A percentile compares a stretch with the other conserved stretches of the same genome.
These are phyloP conservation scores for Agastache rugosa DNA, from an alignment of 257 asterid genomes.

Conservation along the genomic window DNA sequence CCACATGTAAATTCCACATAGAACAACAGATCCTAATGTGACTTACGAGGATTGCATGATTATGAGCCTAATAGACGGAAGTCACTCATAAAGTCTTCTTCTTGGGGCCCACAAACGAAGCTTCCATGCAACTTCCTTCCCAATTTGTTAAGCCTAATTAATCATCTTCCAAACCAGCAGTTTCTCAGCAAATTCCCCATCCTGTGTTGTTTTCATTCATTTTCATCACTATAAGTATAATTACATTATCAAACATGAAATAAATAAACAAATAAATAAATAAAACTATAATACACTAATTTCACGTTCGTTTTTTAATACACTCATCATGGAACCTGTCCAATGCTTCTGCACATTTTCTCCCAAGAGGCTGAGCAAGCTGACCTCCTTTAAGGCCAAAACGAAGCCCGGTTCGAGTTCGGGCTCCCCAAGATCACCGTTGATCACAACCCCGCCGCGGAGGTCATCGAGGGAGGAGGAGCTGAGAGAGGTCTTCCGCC, in stretches of 20 bases:
- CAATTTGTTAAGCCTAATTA: constrained; percentile 18
- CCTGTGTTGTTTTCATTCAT: neutral
- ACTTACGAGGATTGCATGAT: neutral
- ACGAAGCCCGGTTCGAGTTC: constrained; percentile 8
- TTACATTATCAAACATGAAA: neutral
- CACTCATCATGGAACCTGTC: constrained; percentile 9
- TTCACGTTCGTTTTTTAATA: neutral
- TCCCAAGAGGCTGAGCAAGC: constrained; percentile 32
- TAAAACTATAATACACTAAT: neutral
- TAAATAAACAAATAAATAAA: neutral
- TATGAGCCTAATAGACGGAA: neutral
- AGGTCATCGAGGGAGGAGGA: constrained; percentile 44
- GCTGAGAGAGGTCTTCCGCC: constrained; percentile 57
- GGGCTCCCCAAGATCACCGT: constrained; percentile 37
- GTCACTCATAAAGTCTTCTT: neutral
- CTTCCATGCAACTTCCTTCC: constrained; percentile 40
- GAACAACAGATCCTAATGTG: neutral
- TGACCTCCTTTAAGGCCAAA: constrained; percentile 23
- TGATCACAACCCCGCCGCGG: constrained; percentile 6
- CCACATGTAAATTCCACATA: too few species aligned
- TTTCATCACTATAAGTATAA: constrained; percentile 21
- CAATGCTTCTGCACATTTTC: constrained; percentile 32
- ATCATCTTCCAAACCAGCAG: neutral
- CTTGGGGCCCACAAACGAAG: constrained; percentile 26
- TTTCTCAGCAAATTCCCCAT: constrained; percentile 38